Base-by-base conservation (phyloP, 2,329 filamentous ascomycete genomes). In the Chalara sp. region DNA sequence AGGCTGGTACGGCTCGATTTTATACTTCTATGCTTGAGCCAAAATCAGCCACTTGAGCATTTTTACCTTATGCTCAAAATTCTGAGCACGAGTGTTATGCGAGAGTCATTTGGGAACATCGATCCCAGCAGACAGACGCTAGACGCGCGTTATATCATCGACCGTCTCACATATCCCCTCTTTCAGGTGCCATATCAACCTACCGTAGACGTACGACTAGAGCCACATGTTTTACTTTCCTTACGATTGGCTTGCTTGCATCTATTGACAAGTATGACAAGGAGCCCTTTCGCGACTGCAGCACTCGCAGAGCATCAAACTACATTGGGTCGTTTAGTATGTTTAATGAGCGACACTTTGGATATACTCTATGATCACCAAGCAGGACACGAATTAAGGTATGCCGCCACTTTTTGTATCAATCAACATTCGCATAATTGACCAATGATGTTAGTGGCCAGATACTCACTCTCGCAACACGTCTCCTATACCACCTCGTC, bases 261-360 rank as follows among this genome's bases (percentile, higher is more conserved):
- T 44, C 75, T 81, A 2, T 68, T 85, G 11, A 71, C 76, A n/a
- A 72, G 76, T 2, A 84, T 90, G 63, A 78, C 80, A 1, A 70
- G 74, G 5, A 79, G 79, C n/a, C 68, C 76, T 0, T 80, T 86
- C 60, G 85, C 85, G 6, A 76, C 79, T 1, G 65, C 73, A 29
- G 79, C 86, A 44, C 75, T 96, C 6, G 86, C 85, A 0, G 70
- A 72, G 5, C 86, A 93, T 65, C 76, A 78, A 3, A 79, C 78
- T 40, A 82, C 83, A 10, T 80, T 95, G 12, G 89, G 87, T 1
- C 80, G 88, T 3, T 71, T 96, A 0, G 83, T 95, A 30, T 79
- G 82, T 30, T 81, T 86, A 43, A 80, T 91, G 47, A 84, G 93
- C 52, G 86, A 89, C 56, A 81, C 86, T 56, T 70, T 96, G 11